Evolutionary conservation across 495 filamentous ascomycete genomes (phyloP).

Genomic region (Talaromyces stipitatus): DNA sequence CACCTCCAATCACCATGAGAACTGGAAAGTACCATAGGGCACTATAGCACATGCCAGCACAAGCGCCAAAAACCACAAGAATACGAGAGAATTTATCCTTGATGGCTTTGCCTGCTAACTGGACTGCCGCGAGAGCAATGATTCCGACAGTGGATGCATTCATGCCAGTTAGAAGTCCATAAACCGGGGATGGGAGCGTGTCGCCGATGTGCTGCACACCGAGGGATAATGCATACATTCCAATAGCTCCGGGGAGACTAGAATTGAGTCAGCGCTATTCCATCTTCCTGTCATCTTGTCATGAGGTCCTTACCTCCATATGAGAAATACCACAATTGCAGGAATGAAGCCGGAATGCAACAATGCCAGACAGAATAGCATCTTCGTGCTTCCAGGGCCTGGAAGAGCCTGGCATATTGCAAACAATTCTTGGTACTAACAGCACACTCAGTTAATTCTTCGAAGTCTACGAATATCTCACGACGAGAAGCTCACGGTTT

Average conservation of each 20-base stretch:
- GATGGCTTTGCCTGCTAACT: conserved; percentile 67
- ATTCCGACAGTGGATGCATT: conserved; percentile 76
- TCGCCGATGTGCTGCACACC: conserved; percentile 56
- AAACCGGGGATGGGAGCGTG: conserved; percentile 56
- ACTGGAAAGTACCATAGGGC: conserved; percentile 79
- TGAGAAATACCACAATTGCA: conserved; percentile 55
- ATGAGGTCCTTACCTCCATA: conserved; percentile 51
- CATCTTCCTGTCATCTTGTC: neutral
- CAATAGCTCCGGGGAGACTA: conserved; percentile 67
- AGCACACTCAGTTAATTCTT: neutral
- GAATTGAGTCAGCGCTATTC: neutral
- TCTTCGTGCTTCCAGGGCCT: conserved; percentile 73
- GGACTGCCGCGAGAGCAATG: conserved; percentile 68
- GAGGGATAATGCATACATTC: conserved; percentile 65
- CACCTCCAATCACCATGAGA: conserved; percentile 54
- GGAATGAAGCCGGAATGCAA: conserved; percentile 56
- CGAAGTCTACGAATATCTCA: too few species aligned
- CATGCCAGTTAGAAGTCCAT: conserved; percentile 69
- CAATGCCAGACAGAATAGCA: conserved; percentile 66
- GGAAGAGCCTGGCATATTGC: conserved; percentile 69
- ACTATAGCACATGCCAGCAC: conserved; percentile 66
- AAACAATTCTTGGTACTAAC: conserved; percentile 76
- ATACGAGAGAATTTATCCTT: conserved; percentile 63
- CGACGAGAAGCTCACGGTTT: conserved; percentile 43
- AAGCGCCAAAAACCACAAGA: conserved; percentile 60